Evolutionary conservation across 768 basidiomycete species (phyloP).

Genomic region (Cubamyces lactineus): DNA sequence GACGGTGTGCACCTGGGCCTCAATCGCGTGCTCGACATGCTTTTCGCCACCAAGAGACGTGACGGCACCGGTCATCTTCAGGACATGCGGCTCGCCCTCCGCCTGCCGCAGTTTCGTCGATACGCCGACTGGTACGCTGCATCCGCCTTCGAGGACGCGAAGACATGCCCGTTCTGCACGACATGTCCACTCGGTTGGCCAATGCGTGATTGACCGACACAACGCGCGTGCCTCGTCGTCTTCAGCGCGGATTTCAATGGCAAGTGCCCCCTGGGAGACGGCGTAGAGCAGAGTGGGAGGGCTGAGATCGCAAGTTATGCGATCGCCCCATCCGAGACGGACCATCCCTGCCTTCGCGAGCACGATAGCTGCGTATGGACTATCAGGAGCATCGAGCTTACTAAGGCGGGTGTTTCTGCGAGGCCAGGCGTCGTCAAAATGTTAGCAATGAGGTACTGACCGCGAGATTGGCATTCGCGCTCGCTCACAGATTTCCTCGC

Average conservation of each 20-base stretch:
- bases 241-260: constrained; percentile 76
- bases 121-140: constrained; percentile 96
- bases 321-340: constrained; percentile 72
- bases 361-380: constrained; percentile 84
- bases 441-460: no score
- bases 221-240: constrained; percentile 64
- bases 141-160: constrained; percentile 92
- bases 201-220: constrained; percentile 71
- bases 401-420: constrained; percentile 83
- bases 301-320: constrained; percentile 72
- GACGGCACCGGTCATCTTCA: constrained; percentile 80
- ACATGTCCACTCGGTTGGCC: constrained; percentile 75
- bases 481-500: constrained; percentile 86
- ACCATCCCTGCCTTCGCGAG: constrained; percentile 93
- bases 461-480: no score
- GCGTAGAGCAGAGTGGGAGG: constrained; percentile 84
- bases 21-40: constrained; percentile 71
- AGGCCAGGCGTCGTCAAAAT: neutral
- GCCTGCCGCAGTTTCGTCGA: constrained; percentile 48
- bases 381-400: constrained; percentile 85
- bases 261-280: constrained; percentile 94
- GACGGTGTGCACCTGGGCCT: constrained; percentile 50
- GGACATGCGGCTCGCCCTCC: constrained; percentile 36
- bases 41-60: constrained; percentile 76
- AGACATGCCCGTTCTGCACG: constrained; percentile 87